These are phyloP conservation scores for Tetracladium maxilliforme DNA, from an alignment of 2,329 filamentous ascomycete genomes.

Conservation along the genomic window DNA sequence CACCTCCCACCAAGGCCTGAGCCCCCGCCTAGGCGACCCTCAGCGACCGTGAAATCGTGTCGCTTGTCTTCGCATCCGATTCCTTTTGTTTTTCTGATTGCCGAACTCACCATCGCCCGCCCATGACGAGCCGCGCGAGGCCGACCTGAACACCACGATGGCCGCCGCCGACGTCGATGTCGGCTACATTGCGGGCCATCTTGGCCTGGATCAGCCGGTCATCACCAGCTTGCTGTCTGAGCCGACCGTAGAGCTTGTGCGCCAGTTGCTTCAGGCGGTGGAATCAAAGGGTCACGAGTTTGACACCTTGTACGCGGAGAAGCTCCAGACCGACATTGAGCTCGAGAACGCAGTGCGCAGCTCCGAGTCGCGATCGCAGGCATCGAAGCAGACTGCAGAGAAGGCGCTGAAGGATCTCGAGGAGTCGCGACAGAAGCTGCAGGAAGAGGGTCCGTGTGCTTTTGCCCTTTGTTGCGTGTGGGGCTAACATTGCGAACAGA, in stretches of 20 bases:
- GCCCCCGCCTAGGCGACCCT: too few species aligned
- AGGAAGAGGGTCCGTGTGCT: slow-evolving; percentile 55
- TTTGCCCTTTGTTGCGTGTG: slow-evolving; percentile 3
- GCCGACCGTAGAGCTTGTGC: slow-evolving; percentile 68
- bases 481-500: slow-evolving; percentile 35
- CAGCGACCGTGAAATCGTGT: too few species aligned
- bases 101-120: too few species aligned
- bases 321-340: slow-evolving; percentile 81
- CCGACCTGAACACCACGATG: too few species aligned
- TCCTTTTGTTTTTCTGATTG: too few species aligned
- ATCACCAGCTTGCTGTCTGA: slow-evolving; percentile 45
- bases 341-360: slow-evolving; percentile 79
- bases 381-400: slow-evolving; percentile 67
- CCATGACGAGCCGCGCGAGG: too few species aligned
- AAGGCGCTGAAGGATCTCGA: slow-evolving; percentile 75
- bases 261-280: slow-evolving; percentile 59
- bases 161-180: slow-evolving; percentile 49
- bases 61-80: too few species aligned
- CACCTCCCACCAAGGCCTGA: too few species aligned
- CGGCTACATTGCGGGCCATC: slow-evolving; percentile 58
- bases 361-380: slow-evolving; percentile 69
- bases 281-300: slow-evolving; percentile 68
- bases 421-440: slow-evolving; percentile 65
- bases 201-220: slow-evolving; percentile 50
- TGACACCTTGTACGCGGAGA: slow-evolving; percentile 72